Base-by-base conservation (phyloP, 176 grass and related monocot genomes). In the Musa schizocarpa region DNA sequence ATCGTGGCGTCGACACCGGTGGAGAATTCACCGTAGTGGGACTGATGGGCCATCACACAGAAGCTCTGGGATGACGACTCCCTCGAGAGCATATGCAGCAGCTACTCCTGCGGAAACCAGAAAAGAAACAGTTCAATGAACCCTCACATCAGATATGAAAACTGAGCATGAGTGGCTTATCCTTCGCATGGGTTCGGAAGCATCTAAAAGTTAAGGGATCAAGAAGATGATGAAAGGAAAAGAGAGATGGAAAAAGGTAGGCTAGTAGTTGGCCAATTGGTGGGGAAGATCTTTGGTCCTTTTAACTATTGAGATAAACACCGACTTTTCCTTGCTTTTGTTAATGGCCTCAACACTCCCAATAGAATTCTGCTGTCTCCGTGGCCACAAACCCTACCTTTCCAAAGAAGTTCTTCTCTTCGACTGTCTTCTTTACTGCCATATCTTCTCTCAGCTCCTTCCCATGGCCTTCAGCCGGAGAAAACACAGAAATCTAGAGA, bases 1-100 rank as follows among this genome's bases (percentile, higher is more conserved):
- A 79, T 79, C 54, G 67, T 16, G 16, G 55, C 27, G 74, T 63
- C 7, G 52, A 19, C 52, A 21, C 11, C 34, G 19, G 74, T 13
- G 14, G 25, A 49, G 52, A 57, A 56, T 49, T 70, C 77, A 12
- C n/a, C 26, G 53, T 56, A 56, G 53, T 43, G 8, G 52, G 51
- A 59, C 10, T 79, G 51, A 69, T 58, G 64, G 26, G 64, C 66
- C 77, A 79, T 79, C 65, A 57, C 24, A 24, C 17, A 53, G 7
- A 68, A 54, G 52, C 71, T 74, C 22, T 14, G 7, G 55, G 24
- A 76, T 43, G 34, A 43, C 4, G 3, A 43, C 72, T 9, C 11
- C 17, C 22, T 34, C 51, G 2, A 51, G 17, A 16, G 50, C 3
- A 71, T 50, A 51, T 25, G 17, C 23, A 9, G 72, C 52, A 43